Base-by-base conservation (phyloP, 345 rosid genomes). In the Boechera divaricarpa region DNA sequence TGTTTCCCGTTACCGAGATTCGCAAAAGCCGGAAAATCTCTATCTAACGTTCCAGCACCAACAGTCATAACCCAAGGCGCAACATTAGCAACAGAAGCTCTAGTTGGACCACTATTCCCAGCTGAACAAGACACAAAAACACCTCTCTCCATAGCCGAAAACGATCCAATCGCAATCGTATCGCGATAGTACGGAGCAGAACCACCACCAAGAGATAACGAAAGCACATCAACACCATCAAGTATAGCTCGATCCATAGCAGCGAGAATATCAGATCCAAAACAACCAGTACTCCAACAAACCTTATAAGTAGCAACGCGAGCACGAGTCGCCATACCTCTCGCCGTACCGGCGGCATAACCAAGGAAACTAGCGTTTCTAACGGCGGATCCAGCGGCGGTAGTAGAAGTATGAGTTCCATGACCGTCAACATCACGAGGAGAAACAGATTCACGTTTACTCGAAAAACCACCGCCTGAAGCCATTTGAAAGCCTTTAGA, bases 11-110 rank as follows among this genome's bases (percentile, higher is more conserved):
- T 82, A 2, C 96, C 96, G 0, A 91, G 84, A 31, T 39, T 32
- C 0, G 86, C 94, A 57, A 70, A 85, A n/a, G 98, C 98, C 2
- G 93, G 94, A 39, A 94, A 90, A 65, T 90, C 88, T 2, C 98
- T 87, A 78, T 94, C 98, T 41, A 94, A 64, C 5, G 97, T 91
- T 1, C 94, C 91, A 5, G 98, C 97, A 0, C 98, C 98, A 13
- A 94, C 98, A 6, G 97, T 94, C 91, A 90, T 81, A 16, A 91
- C 88, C 98, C 98, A 94, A 0, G 98, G 98, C 4, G 98, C 97
- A 55, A 86, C 95, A 63, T 92, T 94, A 0, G 97, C 89, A 24
- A 94, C 78, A 0, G 93, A 77, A 26, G 86, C 85, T 53, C 76
- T 64, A 0, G 70, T 32, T 0, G 98, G 98, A 36, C 98, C 98